A percentile compares a stretch with the other conserved stretches of the same genome.
Evolutionary conservation across 176 grass and related monocot species (phyloP).

Genomic region (Thalia dealbata): DNA sequence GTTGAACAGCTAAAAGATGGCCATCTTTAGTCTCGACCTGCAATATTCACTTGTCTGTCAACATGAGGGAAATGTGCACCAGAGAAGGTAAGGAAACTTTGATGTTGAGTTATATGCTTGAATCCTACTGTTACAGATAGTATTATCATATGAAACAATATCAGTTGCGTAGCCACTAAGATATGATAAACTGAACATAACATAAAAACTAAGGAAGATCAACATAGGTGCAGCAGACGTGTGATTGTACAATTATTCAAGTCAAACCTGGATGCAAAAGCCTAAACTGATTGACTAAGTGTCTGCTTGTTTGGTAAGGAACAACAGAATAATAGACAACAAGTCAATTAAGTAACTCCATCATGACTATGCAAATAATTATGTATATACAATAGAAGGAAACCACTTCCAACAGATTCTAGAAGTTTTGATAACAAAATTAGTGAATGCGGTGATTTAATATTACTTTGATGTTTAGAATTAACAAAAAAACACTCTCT

Average conservation of each 20-base stretch:
- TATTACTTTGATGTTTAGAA: background rate
- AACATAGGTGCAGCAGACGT: background rate
- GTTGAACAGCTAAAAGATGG: constrained; percentile 73
- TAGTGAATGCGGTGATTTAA: background rate
- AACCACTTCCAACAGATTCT: background rate
- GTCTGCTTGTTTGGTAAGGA: background rate
- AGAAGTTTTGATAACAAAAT: background rate
- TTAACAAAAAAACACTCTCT: background rate
- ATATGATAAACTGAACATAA: background rate
- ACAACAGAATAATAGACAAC: background rate
- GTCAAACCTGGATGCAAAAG: background rate
- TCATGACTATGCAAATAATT: background rate
- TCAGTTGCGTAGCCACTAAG: background rate
- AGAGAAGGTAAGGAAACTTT: background rate
- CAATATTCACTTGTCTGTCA: background rate
- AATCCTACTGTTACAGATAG: background rate
- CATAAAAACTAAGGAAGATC: background rate
- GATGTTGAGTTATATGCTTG: background rate
- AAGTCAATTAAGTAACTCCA: background rate
- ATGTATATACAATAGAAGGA: no score
- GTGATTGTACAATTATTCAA: background rate
- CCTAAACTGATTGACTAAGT: background rate
- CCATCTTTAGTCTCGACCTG: constrained; percentile 86
- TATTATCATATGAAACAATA: background rate
- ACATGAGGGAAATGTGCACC: background rate